These are phyloP conservation scores for Xylariaceae sp. DNA, from an alignment of 2,329 filamentous ascomycete species.

Conservation along the genomic window DNA sequence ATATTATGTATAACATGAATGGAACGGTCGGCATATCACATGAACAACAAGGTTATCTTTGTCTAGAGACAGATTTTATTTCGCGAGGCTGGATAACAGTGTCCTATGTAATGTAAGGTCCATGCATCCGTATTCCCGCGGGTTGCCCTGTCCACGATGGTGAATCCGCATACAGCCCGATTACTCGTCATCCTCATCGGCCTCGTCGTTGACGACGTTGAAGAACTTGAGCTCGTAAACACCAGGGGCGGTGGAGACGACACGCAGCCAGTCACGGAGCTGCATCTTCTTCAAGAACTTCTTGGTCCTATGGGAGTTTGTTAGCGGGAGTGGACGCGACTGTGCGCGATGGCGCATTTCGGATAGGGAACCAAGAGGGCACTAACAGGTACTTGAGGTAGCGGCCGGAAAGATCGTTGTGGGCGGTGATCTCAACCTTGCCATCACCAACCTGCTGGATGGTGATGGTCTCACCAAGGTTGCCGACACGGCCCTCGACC, in stretches of 20 bases:
- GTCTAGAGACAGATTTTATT: conserved; percentile 25
- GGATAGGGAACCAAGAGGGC: not conserved
- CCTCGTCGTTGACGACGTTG: conserved; percentile 99
- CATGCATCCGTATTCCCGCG: conserved; percentile 15
- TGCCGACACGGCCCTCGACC: conserved; percentile 96
- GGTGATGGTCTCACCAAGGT: conserved; percentile 89
- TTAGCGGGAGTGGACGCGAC: not conserved
- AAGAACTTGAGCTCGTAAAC: conserved; percentile 99
- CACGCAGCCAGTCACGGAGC: conserved; percentile 99
- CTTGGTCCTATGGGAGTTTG: conserved; percentile 69
- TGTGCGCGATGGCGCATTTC: not conserved
- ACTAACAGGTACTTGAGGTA: conserved; percentile 99
- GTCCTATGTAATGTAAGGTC: conserved; percentile 21
- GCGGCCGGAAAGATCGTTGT: conserved; percentile 96
- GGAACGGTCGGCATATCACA: conserved; percentile 8
- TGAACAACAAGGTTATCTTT: conserved; percentile 9
- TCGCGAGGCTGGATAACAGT: conserved; percentile 19
- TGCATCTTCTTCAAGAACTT: conserved; percentile 99
- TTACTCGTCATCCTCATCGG: conserved; percentile 98
- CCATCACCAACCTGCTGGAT: conserved; percentile 91
- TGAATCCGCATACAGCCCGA: conserved; percentile 20
- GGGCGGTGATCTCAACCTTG: conserved; percentile 96
- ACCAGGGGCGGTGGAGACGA: conserved; percentile 95
- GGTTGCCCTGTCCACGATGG: conserved; percentile 2
- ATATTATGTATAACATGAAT: not conserved